phyloP scores from a whole-genome alignment of 2,329 filamentous ascomycete species.

The Lasiodiplodia gonubiensis region DNA sequence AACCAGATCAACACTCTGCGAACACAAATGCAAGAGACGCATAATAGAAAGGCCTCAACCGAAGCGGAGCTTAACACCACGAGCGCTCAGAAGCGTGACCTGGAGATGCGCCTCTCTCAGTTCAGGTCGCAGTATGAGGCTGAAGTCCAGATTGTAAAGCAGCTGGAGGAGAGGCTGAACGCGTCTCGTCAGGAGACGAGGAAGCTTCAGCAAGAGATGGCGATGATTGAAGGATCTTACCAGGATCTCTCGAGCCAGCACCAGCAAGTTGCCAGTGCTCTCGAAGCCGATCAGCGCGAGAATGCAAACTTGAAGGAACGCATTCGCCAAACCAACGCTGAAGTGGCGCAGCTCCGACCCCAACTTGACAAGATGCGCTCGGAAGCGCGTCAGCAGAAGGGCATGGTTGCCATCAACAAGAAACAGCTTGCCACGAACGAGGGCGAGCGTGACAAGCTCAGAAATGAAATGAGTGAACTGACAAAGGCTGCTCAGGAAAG shows the following conservation, averaged over 20 bases:
- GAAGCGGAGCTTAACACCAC: constrained; percentile 84
- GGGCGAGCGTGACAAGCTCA: constrained; percentile 84
- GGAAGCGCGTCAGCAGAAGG: constrained; percentile 93
- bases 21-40: constrained; percentile 92
- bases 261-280: constrained; percentile 71
- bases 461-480: constrained; percentile 75
- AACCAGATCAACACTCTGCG: constrained; percentile 92
- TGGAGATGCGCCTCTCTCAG: constrained; percentile 86
- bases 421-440: constrained; percentile 94
- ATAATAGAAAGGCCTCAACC: constrained; percentile 76
- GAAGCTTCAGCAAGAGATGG: constrained; percentile 83
- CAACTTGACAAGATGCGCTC: constrained; percentile 92
- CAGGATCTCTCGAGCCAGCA: constrained; percentile 85
- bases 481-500: constrained; percentile 66
- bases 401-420: constrained; percentile 96
- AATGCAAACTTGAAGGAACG: constrained; percentile 85
- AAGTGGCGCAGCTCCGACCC: constrained; percentile 83
- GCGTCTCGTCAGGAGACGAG: constrained; percentile 78
- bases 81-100: constrained; percentile 86
- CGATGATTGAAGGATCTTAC: constrained; percentile 79
- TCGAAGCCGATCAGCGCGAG: constrained; percentile 88
- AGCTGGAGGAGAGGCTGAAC: constrained; percentile 81
- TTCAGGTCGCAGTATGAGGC: constrained; percentile 90
- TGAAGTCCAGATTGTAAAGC: constrained; percentile 84
- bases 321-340: constrained; percentile 80